A percentile compares a stretch with the other conserved stretches of the same genome.
Conservation (phyloP, 345 rosid species). For the Eucalyptus guilfoylei region DNA sequence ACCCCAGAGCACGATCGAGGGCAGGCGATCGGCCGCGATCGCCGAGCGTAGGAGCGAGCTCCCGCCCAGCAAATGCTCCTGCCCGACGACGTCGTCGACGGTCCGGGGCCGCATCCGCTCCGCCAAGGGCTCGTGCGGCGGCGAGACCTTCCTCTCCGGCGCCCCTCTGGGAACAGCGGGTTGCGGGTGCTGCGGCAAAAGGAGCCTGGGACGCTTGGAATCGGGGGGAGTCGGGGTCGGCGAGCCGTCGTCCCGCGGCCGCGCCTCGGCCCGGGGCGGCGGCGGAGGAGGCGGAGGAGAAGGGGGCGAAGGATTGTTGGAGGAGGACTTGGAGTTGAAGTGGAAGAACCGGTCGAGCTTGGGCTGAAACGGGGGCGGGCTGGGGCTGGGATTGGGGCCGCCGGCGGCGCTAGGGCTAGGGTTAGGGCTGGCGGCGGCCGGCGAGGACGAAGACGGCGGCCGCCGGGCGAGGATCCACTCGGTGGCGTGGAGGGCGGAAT, state of each 20-base stretch:
- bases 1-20: constrained; percentile 77
- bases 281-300: not conserved
- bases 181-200: not conserved
- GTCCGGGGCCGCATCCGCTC: constrained; percentile 79
- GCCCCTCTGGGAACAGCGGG: not conserved
- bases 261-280: not conserved
- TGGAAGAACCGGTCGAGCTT: constrained; percentile 54
- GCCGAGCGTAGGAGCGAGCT: constrained; percentile 51
- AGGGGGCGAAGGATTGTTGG: not conserved
- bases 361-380: constrained; percentile 17
- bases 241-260: not conserved
- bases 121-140: constrained; percentile 35
- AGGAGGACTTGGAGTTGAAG: constrained; percentile 20
- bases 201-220: constrained; percentile 21
- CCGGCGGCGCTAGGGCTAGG: not conserved
- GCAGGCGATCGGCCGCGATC: constrained; percentile 39
- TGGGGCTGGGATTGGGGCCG: not conserved
- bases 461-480: constrained; percentile 50
- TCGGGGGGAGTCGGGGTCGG: not conserved
- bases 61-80: constrained; percentile 53
- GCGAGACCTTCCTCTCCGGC: not conserved
- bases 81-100: constrained; percentile 67
- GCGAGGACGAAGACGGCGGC: not conserved
- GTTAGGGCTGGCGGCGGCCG: not conserved
- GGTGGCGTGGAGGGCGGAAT: constrained; percentile 43